phyloP scores from a whole-genome alignment of 495 filamentous ascomycete genomes.

The Penicillium longicatenatum region DNA sequence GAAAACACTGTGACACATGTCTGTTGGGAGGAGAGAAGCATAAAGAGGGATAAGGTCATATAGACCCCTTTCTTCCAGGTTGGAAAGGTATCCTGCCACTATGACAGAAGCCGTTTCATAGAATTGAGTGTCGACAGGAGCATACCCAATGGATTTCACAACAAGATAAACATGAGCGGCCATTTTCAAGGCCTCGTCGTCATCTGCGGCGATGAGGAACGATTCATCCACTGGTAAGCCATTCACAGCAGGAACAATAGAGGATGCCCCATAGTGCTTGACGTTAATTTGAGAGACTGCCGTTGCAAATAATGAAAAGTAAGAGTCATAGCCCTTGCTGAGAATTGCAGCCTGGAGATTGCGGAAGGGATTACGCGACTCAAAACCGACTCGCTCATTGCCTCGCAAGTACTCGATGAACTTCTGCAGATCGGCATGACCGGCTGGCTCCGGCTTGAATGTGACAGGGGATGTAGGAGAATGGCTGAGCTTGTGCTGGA shows the following conservation, averaged over 20 bases:
- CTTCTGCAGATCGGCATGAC: slow-evolving; percentile 42
- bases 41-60: slow-evolving; percentile 82
- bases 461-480: slow-evolving; percentile 34
- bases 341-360: slow-evolving; percentile 52
- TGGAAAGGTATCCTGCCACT: slow-evolving; percentile 74
- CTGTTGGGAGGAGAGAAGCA: slow-evolving; percentile 67
- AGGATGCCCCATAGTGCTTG: slow-evolving; percentile 20
- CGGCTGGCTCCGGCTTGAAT: slow-evolving; percentile 42
- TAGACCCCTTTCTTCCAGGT: slow-evolving; percentile 67
- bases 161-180: slow-evolving; percentile 54
- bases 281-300: slow-evolving; percentile 38
- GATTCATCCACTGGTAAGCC: slow-evolving; percentile 35
- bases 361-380: slow-evolving; percentile 48
- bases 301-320: slow-evolving; percentile 39
- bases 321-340: slow-evolving; percentile 40
- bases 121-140: slow-evolving; percentile 36
- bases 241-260: slow-evolving; percentile 37
- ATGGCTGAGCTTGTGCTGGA: slow-evolving; percentile 44
- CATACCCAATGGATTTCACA: slow-evolving; percentile 40
- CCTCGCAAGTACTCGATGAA: slow-evolving; percentile 41
- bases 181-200: slow-evolving; percentile 44
- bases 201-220: slow-evolving; percentile 40
- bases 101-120: slow-evolving; percentile 46
- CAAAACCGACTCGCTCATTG: slow-evolving; percentile 37
- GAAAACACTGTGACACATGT: slow-evolving; percentile 46